Evolutionary conservation across 2,329 filamentous ascomycete species (phyloP).

Genomic region (Phyllosticta citriasiana): DNA sequence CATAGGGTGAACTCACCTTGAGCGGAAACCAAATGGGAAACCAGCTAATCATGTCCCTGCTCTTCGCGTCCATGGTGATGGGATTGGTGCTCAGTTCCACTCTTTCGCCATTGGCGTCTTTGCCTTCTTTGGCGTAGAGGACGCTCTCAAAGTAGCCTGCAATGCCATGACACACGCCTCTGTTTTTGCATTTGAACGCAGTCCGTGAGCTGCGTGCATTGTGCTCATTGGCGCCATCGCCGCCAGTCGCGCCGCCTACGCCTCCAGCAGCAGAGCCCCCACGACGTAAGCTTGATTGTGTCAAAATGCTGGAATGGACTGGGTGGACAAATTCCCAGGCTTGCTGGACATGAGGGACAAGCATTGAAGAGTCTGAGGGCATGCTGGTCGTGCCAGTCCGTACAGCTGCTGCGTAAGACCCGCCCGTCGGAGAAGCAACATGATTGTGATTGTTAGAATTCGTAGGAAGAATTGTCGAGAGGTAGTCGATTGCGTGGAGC

Average conservation of each 20-base stretch:
- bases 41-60: slow-evolving; percentile 97
- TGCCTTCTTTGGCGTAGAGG: slow-evolving; percentile 55
- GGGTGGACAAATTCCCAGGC: slow-evolving; percentile 77
- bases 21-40: slow-evolving; percentile 97
- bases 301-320: slow-evolving; percentile 49
- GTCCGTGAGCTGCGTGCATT: slow-evolving; percentile 73
- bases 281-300: slow-evolving; percentile 45
- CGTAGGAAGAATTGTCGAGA: slow-evolving; percentile 46
- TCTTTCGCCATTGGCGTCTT: slow-evolving; percentile 37
- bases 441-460: slow-evolving; percentile 14
- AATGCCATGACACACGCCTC: slow-evolving; percentile 81
- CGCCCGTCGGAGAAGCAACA: background rate
- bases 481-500: slow-evolving; percentile 79
- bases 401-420: background rate
- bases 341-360: slow-evolving; percentile 50
- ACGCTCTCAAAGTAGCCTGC: slow-evolving; percentile 95
- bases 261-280: slow-evolving; percentile 58
- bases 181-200: slow-evolving; percentile 65
- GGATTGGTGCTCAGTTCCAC: slow-evolving; percentile 90
- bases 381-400: background rate
- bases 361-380: background rate
- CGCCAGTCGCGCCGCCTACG: slow-evolving; percentile 62
- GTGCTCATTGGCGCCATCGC: slow-evolving; percentile 80
- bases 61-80: slow-evolving; percentile 83
- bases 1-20: slow-evolving; percentile 51